Percentiles rank a stretch among this genome's conserved stretches.
Conservation (phyloP, 73 alveolate genomes). For the Paraurostyla sp. region DNA sequence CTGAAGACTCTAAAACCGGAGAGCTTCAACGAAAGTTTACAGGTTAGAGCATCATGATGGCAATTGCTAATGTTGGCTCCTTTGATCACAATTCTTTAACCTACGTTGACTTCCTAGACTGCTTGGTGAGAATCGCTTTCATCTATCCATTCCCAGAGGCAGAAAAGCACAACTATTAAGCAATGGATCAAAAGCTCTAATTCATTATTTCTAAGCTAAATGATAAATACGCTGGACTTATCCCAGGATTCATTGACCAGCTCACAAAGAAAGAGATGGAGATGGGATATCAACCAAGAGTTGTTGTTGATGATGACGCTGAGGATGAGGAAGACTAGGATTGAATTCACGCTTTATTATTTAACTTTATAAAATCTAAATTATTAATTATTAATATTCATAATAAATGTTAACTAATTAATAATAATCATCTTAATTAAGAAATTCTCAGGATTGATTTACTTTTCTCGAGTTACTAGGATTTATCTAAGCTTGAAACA, state of each 20-base stretch:
- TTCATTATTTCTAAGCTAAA: conserved; percentile 46
- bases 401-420: too few relatives aligned
- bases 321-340: conserved; percentile 67
- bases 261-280: conserved; percentile 57
- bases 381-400: too few relatives aligned
- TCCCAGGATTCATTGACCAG: conserved; percentile 52
- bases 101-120: conserved; percentile 76
- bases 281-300: conserved; percentile 56
- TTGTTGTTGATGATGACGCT: conserved; percentile 66
- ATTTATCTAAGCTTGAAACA: not conserved
- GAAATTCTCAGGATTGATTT: conserved; percentile 17
- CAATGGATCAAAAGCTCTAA: conserved; percentile 67
- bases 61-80: conserved; percentile 47
- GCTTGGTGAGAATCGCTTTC: conserved; percentile 67
- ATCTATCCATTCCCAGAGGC: conserved; percentile 67
- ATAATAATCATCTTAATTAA: conserved; percentile 1
- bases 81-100: conserved; percentile 68
- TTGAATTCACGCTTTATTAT: not conserved
- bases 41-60: conserved; percentile 15
- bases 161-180: conserved; percentile 24
- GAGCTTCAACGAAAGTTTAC: conserved; percentile 46
- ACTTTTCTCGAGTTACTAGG: not conserved
- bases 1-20: not conserved
- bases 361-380: not conserved
- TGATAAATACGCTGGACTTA: conserved; percentile 49